Base-by-base conservation (phyloP, 495 filamentous ascomycete species). In the Podospora fimiseda region DNA sequence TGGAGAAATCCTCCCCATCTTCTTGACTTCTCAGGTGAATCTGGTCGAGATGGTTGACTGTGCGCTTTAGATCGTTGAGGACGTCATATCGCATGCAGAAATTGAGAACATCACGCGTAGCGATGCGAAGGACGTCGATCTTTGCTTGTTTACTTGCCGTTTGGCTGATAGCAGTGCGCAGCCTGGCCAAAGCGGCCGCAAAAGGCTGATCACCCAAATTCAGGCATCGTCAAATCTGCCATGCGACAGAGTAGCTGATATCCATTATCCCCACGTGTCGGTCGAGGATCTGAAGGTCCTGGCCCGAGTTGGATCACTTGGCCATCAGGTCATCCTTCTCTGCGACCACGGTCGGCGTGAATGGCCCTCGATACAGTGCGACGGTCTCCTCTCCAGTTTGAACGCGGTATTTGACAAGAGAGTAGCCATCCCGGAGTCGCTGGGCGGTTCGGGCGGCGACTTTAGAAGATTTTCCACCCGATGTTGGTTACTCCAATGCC, bases 251-350 rank as follows among this genome's bases (percentile, higher is more conserved):
- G 45, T 77, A 80, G 0, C 71, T 70, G 6, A 78, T 50, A 50
- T 80, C 76, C 70, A 80, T 76, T 5, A 81, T 18, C 0, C 69
- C 67, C 0, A 66, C 36, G 1, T 66, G 9, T 9, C 44, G 23
- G 43, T 83, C 80, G 1, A 81, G 39, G 9, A 80, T 70, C 55
- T 79, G 69, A 9, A 70, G 50, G 44, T 73, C 67, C 11, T 47
- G 2, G 58, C 72, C 45, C 54, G 51, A 51, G 36, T 59, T 65
- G 9, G 68, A 69, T 40, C 18, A n/a, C 27, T 33, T 33, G 5
- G 27, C 27, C 5, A 6, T 5, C 27, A 22, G 5, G n/a, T n/a
- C 0, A 56, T 23, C 2, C 52, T 48, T 30, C 61, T 64, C 1
- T 57, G 37, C 0, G 67, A 13, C 23, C 64, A 40, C 3, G 3